Percentiles rank a stretch among this genome's conserved stretches.
These are phyloP conservation scores for Ceratocystis variospora DNA, from an alignment of 2,329 filamentous ascomycete species.

Conservation along the genomic window DNA sequence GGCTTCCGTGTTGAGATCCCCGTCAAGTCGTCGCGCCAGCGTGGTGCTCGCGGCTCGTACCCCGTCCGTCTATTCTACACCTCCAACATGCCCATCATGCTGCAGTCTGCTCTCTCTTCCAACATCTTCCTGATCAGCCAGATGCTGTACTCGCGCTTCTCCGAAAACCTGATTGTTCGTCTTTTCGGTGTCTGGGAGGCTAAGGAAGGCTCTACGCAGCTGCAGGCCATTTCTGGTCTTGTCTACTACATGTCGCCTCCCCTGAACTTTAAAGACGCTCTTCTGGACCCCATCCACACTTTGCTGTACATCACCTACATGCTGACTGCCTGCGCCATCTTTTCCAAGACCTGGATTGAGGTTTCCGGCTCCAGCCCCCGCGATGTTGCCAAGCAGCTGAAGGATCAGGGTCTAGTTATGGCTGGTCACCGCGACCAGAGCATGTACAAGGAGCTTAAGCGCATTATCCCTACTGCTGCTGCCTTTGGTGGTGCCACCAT, in stretches of 20 bases:
- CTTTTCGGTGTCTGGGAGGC: conserved; percentile 98
- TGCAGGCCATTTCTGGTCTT: conserved; percentile 82
- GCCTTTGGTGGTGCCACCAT: conserved; percentile 99
- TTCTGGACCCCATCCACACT: conserved; percentile 94
- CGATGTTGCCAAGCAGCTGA: conserved; percentile 98
- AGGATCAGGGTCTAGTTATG: conserved; percentile 99
- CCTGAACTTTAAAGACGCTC: conserved; percentile 91
- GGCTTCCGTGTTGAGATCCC: conserved; percentile 99
- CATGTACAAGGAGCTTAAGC: conserved; percentile 99
- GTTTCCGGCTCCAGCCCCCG: conserved; percentile 94
- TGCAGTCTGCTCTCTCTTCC: conserved; percentile 95
- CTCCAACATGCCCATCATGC: conserved; percentile 99
- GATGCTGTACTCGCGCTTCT: conserved; percentile 98
- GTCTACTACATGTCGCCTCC: conserved; percentile 99
- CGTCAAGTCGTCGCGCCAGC: conserved; percentile 97
- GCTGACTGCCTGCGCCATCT: conserved; percentile 92
- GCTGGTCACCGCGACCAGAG: conserved; percentile 98
- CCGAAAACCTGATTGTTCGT: conserved; percentile 94
- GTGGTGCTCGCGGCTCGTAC: conserved; percentile 95
- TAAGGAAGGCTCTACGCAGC: conserved; percentile 88
- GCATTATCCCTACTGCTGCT: conserved; percentile 93
- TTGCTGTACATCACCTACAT: conserved; percentile 93
- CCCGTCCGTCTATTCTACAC: conserved; percentile 99
- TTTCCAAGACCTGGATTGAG: conserved; percentile 99
- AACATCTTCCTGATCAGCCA: conserved; percentile 99